A percentile compares a stretch with the other conserved stretches of the same genome.
Evolutionary conservation across 768 basidiomycete genomes (phyloP).

Genomic region (Xanthoconium purpureum): DNA sequence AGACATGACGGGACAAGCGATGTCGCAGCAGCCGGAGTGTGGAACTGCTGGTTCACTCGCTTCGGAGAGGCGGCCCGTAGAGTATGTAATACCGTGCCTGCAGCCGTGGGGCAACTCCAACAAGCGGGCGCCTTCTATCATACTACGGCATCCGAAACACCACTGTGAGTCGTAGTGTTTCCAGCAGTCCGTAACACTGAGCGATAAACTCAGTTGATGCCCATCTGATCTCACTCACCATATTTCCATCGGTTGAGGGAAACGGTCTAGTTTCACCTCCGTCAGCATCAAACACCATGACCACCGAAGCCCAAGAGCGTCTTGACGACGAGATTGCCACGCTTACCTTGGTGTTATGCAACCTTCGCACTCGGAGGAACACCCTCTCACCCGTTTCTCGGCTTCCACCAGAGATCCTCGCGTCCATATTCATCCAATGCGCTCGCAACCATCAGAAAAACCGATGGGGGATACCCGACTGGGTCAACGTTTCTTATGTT

Average conservation of each 20-base stretch:
- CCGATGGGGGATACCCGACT: slow-evolving; percentile 9
- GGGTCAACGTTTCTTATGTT: slow-evolving; percentile 24
- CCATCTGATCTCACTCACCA: background rate
- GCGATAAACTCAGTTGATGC: background rate
- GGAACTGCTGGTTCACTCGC: too few species aligned
- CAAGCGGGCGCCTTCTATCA: too few species aligned
- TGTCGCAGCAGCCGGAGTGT: too few species aligned
- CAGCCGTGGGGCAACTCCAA: too few species aligned
- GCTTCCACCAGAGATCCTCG: slow-evolving; percentile 24
- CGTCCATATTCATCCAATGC: slow-evolving; percentile 19
- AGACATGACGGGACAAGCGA: slow-evolving; percentile 12
- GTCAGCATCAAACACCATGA: background rate
- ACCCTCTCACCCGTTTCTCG: slow-evolving; percentile 15
- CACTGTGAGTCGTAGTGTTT: background rate
- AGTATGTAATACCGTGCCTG: too few species aligned
- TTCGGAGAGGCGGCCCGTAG: too few species aligned
- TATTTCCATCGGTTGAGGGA: background rate
- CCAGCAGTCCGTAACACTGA: background rate
- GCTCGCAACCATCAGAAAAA: background rate
- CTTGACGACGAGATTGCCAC: slow-evolving; percentile 21
- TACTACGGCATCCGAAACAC: background rate
- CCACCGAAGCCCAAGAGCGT: background rate
- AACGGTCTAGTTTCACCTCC: background rate
- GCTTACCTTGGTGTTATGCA: slow-evolving; percentile 10
- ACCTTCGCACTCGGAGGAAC: slow-evolving; percentile 18